phyloP scores from a whole-genome alignment of 306 rosid species.

The Cucumis melo region DNA sequence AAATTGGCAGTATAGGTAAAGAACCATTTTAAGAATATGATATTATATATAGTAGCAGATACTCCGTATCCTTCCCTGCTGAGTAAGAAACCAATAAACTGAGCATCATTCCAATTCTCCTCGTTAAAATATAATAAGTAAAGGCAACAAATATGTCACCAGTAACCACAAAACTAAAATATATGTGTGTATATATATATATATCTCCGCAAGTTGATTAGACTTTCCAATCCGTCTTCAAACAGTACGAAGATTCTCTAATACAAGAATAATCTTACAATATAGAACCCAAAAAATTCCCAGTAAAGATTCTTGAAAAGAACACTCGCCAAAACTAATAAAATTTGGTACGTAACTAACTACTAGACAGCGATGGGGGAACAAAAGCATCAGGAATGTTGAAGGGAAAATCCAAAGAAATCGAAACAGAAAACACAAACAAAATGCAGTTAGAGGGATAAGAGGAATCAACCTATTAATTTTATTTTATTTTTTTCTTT shows the following conservation, averaged over 20 bases:
- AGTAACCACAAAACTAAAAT: not conserved
- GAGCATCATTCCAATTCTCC: not conserved
- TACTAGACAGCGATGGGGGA: not conserved
- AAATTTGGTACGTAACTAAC: not conserved
- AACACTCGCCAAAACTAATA: not conserved
- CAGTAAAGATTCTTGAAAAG: not conserved
- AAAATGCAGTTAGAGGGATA: not conserved
- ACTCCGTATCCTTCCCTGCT: not conserved
- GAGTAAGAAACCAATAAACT: not conserved
- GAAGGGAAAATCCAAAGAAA: not conserved
- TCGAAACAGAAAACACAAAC: not conserved
- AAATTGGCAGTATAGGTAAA: not conserved
- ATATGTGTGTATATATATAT: no score
- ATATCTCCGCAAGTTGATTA: not conserved
- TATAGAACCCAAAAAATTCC: no score
- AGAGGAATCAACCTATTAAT: not conserved
- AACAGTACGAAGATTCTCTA: not conserved
- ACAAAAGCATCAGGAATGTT: not conserved
- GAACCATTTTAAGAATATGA: not conserved
- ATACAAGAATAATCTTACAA: no score
- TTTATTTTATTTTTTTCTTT: no score
- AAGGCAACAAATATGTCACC: not conserved
- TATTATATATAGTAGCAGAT: not conserved
- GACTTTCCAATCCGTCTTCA: not conserved
- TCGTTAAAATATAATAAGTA: not conserved